Evolutionary conservation across 805 yeast genomes (phyloP).

Genomic region (Wickerhamomyces canadensis): DNA sequence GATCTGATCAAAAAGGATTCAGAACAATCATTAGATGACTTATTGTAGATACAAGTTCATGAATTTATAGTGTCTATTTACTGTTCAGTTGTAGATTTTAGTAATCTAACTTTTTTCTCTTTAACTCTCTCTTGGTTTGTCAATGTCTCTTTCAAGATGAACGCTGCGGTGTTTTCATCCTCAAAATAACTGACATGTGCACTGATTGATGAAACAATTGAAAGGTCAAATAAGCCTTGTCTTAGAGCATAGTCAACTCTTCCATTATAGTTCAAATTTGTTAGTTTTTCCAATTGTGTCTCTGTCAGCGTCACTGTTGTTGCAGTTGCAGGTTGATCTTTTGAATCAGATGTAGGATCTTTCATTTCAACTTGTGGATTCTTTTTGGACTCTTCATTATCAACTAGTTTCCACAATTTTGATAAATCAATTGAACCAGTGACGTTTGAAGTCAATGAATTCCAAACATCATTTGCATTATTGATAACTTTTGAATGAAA

Average conservation of each 20-base stretch:
- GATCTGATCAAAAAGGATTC: conserved; percentile 80
- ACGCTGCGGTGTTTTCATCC: conserved; percentile 78
- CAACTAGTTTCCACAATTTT: conserved; percentile 1
- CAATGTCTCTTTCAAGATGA: conserved; percentile 57
- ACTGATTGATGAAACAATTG: conserved; percentile 72
- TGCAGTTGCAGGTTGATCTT: neutral
- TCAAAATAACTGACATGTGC: conserved; percentile 90
- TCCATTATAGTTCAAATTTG: conserved; percentile 59
- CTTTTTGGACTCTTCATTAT: conserved; percentile 15
- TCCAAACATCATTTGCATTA: conserved; percentile 12
- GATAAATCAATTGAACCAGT: conserved; percentile 1
- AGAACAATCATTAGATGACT: conserved; percentile 74
- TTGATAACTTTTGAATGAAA: neutral
- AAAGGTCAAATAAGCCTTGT: conserved; percentile 73
- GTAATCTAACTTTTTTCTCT: conserved; percentile 24
- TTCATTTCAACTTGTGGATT: conserved; percentile 6
- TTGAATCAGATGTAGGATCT: too few species aligned
- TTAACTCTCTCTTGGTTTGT: conserved; percentile 19
- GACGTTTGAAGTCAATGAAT: conserved; percentile 3
- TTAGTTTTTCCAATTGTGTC: conserved; percentile 32
- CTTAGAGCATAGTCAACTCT: conserved; percentile 79
- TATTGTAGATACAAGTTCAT: conserved; percentile 24
- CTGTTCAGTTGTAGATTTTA: neutral
- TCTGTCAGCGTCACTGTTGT: conserved; percentile 15
- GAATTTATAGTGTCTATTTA: too few species aligned